A percentile compares a stretch with the other conserved stretches of the same genome.
Conservation (phyloP, 495 filamentous ascomycete species). For the Pseudomonodictys pantanalensis region DNA sequence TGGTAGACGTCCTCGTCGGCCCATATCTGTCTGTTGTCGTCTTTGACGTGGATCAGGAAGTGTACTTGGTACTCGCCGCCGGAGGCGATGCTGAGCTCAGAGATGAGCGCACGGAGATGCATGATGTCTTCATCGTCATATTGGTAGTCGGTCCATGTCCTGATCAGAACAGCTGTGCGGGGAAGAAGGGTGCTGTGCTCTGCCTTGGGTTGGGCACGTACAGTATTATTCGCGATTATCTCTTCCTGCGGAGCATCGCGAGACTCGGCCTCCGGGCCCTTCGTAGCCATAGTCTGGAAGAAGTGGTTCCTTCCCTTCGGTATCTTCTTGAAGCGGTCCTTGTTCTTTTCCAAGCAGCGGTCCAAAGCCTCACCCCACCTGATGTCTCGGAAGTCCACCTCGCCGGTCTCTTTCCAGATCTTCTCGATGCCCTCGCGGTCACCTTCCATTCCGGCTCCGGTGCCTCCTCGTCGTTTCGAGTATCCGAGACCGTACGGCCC, state of each 20-base stretch:
- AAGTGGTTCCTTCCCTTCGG: constrained; percentile 46
- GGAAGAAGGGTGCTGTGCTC: constrained; percentile 43
- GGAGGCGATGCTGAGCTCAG: constrained; percentile 60
- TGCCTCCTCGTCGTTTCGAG: constrained; percentile 67
- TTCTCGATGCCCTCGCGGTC: constrained; percentile 70
- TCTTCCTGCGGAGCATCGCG: not conserved
- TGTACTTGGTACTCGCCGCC: constrained; percentile 63
- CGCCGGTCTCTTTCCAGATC: constrained; percentile 61
- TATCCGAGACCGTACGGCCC: constrained; percentile 92
- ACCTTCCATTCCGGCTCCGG: constrained; percentile 75
- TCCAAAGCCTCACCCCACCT: constrained; percentile 74
- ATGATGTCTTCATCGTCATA: constrained; percentile 47
- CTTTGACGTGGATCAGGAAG: constrained; percentile 66
- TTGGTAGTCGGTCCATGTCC: constrained; percentile 61
- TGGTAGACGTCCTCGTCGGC: constrained; percentile 61
- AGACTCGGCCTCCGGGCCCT: constrained; percentile 32
- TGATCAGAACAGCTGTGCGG: constrained; percentile 59
- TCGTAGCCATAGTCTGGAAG: constrained; percentile 49
- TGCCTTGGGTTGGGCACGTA: constrained; percentile 20
- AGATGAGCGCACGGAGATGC: constrained; percentile 54
- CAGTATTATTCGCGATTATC: constrained; percentile 23
- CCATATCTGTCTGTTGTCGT: constrained; percentile 64
- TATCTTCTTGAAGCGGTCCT: constrained; percentile 60
- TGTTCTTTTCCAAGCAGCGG: constrained; percentile 66
- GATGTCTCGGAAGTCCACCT: constrained; percentile 71